Evolutionary conservation across 1,284 basidiomycete species (phyloP).

Genomic region (Fistulinella cinereoalba): DNA sequence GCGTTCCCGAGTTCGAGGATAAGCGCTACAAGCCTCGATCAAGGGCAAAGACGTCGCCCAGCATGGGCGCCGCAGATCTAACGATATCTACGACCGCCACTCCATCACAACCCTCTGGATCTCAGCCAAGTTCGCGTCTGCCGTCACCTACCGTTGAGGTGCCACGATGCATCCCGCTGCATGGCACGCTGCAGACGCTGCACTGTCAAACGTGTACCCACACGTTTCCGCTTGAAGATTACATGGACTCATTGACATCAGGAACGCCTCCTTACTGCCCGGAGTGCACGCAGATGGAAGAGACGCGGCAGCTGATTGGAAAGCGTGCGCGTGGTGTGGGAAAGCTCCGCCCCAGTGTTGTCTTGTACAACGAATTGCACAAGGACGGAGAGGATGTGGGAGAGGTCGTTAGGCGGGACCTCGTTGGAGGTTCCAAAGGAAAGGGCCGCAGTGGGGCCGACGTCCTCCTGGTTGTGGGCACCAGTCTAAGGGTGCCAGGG

Average conservation of each 20-base stretch:
- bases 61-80: conserved; percentile 15
- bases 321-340: conserved; percentile 84
- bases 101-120: conserved; percentile 17
- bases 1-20: conserved; percentile 61
- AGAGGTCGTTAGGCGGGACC: conserved; percentile 70
- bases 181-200: conserved; percentile 79
- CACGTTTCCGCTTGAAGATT: conserved; percentile 60
- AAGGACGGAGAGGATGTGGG: conserved; percentile 88
- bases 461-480: conserved; percentile 87
- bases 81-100: conserved; percentile 13
- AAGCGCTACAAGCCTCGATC: conserved; percentile 49
- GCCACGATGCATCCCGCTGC: conserved; percentile 85
- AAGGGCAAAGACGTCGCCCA: conserved; percentile 35
- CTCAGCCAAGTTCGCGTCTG: conserved; percentile 33
- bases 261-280: conserved; percentile 78
- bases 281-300: conserved; percentile 69
- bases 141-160: conserved; percentile 48
- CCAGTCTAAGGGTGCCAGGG: conserved; percentile 86
- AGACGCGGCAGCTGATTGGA: conserved; percentile 68
- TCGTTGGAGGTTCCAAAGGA: conserved; percentile 64
- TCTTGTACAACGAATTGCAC: conserved; percentile 89
- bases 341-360: conserved; percentile 80
- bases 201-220: conserved; percentile 82
- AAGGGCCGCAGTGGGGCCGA: conserved; percentile 73
- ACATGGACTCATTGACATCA: conserved; percentile 53